phyloP scores from a whole-genome alignment of 2,329 filamentous ascomycete genomes.

The Annulohypoxylon truncatum region DNA sequence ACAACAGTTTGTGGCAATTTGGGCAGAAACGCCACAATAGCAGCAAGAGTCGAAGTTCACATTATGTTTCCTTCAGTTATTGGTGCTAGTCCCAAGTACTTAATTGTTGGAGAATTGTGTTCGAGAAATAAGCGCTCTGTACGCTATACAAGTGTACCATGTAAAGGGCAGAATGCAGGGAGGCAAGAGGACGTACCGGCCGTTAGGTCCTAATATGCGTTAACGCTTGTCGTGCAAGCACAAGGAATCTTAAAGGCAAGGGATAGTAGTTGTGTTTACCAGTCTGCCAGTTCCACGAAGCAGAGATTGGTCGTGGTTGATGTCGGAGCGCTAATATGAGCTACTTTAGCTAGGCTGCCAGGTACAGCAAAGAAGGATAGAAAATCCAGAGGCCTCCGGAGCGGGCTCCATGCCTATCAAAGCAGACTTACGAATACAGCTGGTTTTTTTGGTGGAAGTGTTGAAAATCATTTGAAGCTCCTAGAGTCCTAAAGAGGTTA shows the following conservation, averaged over 20 bases:
- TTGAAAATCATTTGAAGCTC: constrained; percentile 16
- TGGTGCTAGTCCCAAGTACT: background rate
- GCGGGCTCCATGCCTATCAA: background rate
- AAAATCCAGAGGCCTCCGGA: constrained; percentile 20
- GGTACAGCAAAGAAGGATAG: background rate
- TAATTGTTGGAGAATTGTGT: background rate
- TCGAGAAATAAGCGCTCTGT: background rate
- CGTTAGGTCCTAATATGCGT: background rate
- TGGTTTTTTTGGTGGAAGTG: constrained; percentile 11
- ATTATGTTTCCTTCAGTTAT: background rate
- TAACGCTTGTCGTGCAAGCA: constrained; percentile 23
- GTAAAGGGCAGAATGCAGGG: background rate
- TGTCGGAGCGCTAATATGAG: constrained; percentile 12
- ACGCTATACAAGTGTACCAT: background rate
- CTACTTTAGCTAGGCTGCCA: background rate
- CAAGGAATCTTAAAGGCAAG: constrained; percentile 5
- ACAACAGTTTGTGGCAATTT: background rate
- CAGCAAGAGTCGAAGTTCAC: background rate
- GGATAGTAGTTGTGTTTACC: constrained; percentile 1
- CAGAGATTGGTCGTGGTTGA: background rate
- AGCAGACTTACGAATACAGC: constrained; percentile 22
- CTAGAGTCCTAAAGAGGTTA: constrained; percentile 1
- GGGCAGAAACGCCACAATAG: background rate
- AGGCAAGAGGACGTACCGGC: background rate
- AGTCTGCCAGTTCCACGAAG: background rate